Percentiles rank a stretch among this genome's conserved stretches.
These are phyloP conservation scores for Sanghuangporus baumii DNA, from an alignment of 1,284 basidiomycete genomes.

Conservation along the genomic window DNA sequence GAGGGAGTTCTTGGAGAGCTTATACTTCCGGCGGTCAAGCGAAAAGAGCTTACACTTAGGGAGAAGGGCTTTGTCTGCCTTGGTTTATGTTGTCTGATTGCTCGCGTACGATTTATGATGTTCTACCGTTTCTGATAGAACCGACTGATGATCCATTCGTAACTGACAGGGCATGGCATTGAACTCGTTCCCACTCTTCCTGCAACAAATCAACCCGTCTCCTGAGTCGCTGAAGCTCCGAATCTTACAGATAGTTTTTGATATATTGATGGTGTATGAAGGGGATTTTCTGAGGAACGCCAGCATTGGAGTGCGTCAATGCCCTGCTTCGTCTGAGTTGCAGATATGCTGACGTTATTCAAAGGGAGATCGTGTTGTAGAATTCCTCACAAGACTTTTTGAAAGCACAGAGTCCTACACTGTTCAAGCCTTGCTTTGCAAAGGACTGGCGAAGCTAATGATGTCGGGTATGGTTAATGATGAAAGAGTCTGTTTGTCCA, in stretches of 20 bases:
- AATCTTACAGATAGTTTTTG: conserved; percentile 85
- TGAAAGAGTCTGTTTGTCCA: conserved; percentile 44
- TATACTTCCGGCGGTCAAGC: conserved; percentile 51
- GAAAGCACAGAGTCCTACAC: conserved; percentile 71
- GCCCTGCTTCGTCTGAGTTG: not conserved
- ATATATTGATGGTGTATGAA: conserved; percentile 88
- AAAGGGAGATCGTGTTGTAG: conserved; percentile 65
- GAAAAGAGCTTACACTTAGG: conserved; percentile 48
- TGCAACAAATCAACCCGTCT: conserved; percentile 77
- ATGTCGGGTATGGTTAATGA: conserved; percentile 81
- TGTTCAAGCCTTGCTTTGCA: conserved; percentile 75
- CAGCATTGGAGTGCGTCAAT: conserved; percentile 42
- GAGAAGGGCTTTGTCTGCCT: conserved; percentile 52
- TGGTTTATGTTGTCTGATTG: conserved; percentile 47
- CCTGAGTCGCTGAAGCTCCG: conserved; percentile 77
- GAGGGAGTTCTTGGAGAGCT: conserved; percentile 56
- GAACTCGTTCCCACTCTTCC: conserved; percentile 87
- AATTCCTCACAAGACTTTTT: conserved; percentile 73
- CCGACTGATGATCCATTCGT: not conserved
- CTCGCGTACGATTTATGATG: conserved; percentile 35
- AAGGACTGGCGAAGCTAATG: conserved; percentile 89
- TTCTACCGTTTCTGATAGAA: not conserved
- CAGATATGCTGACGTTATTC: not conserved
- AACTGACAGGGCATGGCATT: conserved; percentile 73
- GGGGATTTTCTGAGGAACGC: conserved; percentile 62